Base-by-base conservation (phyloP, 2,329 filamentous ascomycete genomes). In the Fusarium vanettenii region DNA sequence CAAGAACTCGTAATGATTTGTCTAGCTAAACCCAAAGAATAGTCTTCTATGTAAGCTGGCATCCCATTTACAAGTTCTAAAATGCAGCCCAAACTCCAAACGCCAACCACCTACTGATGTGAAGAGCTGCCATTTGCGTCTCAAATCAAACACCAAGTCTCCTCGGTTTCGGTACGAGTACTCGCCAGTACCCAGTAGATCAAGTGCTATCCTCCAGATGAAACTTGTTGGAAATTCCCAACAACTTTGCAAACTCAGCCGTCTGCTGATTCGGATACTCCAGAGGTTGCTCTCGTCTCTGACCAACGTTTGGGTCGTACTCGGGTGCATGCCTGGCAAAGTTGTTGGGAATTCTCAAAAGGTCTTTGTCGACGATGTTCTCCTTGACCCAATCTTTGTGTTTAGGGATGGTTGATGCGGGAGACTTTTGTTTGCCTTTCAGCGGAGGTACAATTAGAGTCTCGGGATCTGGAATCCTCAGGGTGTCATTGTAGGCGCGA, bases 201-300 rank as follows among this genome's bases (percentile, higher is more conserved):
- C 10, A 35, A 56, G 16, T n/a, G 3, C 27, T 56, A 37, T 31
- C 20, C 20, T 52, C 20, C 6, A 39, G 3, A 16, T 43, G 9
- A 20, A 69, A 61, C 33, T 45, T 43, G 41, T 73, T 73, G 1
- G 41, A 25, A n/a, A 73, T 71, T 9, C 45, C 35, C 1, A 98
- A 78, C 66, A 98, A 83, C 64, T 91, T 86, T 81, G 96, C 98
- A 81, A 95, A 98, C 5, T 86, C 83, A n/a, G 86, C 87, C 10
- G 95, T 98, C 84, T 98, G 95, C 9, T 92, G 92, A 79, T 96
- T 98, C 6, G 90, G 94, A 80, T 95, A 96, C 83, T 98, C 95
- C 2, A 86, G 84, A 1, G 95, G 94, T 80, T 91, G 89, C 16
- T 92, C 86, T 0, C 85, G 78, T 0, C 89, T 89, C 18, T 84